Evolutionary conservation across 768 basidiomycete genomes (phyloP).

Genomic region (Kwoniella pini): DNA sequence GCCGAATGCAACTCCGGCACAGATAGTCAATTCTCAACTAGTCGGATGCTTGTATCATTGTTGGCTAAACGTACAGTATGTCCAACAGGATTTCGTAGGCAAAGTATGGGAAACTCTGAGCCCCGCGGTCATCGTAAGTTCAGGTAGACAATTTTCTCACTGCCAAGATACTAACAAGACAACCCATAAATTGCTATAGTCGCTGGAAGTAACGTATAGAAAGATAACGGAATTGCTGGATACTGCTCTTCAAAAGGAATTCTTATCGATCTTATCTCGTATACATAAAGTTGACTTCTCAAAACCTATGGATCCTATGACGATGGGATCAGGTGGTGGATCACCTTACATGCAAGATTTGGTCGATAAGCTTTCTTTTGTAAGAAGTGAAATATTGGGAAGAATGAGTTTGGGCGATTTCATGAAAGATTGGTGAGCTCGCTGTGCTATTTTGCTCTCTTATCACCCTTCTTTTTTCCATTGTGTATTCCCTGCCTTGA

Average conservation of each 20-base stretch:
- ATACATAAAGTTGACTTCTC: constrained; percentile 84
- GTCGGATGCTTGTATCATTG: constrained; percentile 78
- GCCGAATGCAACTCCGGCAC: constrained; percentile 74
- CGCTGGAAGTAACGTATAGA: constrained; percentile 39
- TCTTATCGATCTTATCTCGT: constrained; percentile 69
- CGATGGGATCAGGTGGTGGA: constrained; percentile 60
- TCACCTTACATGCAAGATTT: constrained; percentile 92
- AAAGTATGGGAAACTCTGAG: constrained; percentile 62
- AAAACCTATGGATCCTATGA: constrained; percentile 67
- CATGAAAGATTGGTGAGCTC: constrained; percentile 68
- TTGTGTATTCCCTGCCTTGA: no score
- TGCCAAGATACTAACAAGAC: not conserved
- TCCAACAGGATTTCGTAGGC: constrained; percentile 68
- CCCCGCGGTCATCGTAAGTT: constrained; percentile 64
- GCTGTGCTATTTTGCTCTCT: not conserved
- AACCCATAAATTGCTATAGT: constrained; percentile 3
- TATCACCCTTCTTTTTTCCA: no score
- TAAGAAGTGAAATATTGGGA: constrained; percentile 73
- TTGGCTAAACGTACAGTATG: constrained; percentile 67
- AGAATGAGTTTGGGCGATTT: constrained; percentile 73
- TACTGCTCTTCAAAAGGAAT: constrained; percentile 68
- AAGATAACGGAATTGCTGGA: constrained; percentile 52
- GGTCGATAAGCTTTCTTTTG: constrained; percentile 77
- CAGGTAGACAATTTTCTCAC: not conserved
- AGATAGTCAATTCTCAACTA: constrained; percentile 72